These are phyloP conservation scores for Eucalyptus paniculata DNA, from an alignment of 345 rosid genomes.

Conservation along the genomic window DNA sequence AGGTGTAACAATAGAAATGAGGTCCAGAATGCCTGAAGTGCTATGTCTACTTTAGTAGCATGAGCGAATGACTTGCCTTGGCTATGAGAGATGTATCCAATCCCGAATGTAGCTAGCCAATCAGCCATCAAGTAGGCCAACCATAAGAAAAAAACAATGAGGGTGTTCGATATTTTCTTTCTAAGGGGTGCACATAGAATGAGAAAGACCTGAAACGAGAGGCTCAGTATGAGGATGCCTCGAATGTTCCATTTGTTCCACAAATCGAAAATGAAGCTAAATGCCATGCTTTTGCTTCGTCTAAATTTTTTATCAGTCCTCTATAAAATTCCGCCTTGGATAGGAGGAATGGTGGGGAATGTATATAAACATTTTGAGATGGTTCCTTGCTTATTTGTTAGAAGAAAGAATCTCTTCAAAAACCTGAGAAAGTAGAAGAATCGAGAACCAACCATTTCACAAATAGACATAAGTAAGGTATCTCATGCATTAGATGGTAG, in stretches of 20 bases:
- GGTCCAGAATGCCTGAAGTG: not conserved
- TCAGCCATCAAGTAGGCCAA: not conserved
- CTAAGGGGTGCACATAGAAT: not conserved
- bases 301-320: not conserved
- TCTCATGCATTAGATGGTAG: not conserved
- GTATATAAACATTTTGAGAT: not conserved
- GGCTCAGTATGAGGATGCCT: not conserved
- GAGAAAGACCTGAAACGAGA: not conserved
- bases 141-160: not conserved
- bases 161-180: rapidly evolving
- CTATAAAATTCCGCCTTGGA: not conserved
- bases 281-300: not conserved
- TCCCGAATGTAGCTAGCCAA: not conserved
- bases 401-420: not conserved
- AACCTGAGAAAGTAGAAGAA: no score
- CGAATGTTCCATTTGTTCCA: not conserved
- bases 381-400: not conserved
- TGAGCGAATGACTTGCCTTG: rapidly evolving
- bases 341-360: not conserved
- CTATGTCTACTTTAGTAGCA: rapidly evolving
- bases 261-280: not conserved
- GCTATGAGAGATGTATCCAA: not conserved
- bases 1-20: not conserved
- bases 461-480: not conserved
- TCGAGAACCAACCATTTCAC: not conserved